Evolutionary conservation across 164 flowering plant species (phyloP).

Genomic region (Nelumbo lutea): DNA sequence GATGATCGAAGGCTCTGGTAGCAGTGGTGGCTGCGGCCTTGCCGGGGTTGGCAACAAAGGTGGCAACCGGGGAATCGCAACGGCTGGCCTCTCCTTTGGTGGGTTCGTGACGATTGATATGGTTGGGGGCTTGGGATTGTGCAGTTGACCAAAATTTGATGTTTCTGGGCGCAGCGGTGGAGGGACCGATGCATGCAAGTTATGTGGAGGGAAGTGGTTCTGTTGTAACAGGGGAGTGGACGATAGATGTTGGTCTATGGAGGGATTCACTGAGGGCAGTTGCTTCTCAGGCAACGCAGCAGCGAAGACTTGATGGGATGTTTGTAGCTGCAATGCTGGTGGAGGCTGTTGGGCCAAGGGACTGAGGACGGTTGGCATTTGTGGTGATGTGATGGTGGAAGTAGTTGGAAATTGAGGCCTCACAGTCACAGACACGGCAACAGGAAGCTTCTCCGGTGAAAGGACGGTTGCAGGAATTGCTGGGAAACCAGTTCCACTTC

Average conservation of each 20-base stretch:
- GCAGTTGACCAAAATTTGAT: conserved; percentile 13
- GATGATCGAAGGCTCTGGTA: conserved; percentile 18
- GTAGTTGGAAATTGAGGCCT: conserved; percentile 14
- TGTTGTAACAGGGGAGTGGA: conserved; percentile 2
- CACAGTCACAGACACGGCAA: conserved; percentile 2
- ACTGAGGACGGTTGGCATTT: conserved; percentile 9
- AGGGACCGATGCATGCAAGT: background rate
- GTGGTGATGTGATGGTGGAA: conserved; percentile 6
- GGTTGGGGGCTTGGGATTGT: conserved; percentile 18
- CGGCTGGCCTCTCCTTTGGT: conserved; percentile 14
- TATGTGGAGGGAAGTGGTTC: conserved; percentile 4
- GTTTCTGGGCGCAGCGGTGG: conserved; percentile 17
- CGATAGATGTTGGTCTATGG: conserved; percentile 6
- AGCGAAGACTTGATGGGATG: background rate
- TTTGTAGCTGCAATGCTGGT: background rate
- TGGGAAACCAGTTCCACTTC: conserved; percentile 4
- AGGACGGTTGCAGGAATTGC: conserved; percentile 2
- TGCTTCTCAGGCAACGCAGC: conserved; percentile 4
- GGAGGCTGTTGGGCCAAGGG: conserved; percentile 9
- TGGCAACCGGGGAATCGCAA: conserved; percentile 6
- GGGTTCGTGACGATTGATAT: conserved; percentile 12
- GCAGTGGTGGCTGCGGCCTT: conserved; percentile 5
- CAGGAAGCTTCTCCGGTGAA: conserved; percentile 6
- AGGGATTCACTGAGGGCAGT: conserved; percentile 1
- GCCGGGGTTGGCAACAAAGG: conserved; percentile 6